Evolutionary conservation across 2,329 filamentous ascomycete genomes (phyloP).

Genomic region (Trichoderma arundinaceum): DNA sequence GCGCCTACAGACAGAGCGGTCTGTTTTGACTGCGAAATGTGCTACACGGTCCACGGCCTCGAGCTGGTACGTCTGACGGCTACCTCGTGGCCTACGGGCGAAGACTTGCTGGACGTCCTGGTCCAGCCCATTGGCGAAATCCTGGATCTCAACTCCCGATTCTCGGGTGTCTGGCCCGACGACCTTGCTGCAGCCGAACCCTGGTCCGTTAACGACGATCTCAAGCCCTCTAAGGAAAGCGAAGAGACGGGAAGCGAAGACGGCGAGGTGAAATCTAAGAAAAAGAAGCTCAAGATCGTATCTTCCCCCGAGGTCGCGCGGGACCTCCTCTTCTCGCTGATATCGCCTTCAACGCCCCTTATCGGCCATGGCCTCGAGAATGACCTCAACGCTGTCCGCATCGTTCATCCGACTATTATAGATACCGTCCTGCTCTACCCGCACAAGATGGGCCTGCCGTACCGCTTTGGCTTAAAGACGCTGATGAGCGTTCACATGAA

Average conservation of each 20-base stretch:
- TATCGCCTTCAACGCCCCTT: conserved; percentile 78
- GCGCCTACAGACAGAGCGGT: conserved; percentile 66
- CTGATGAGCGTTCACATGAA: conserved; percentile 74
- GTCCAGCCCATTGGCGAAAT: conserved; percentile 84
- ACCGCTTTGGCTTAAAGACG: conserved; percentile 76
- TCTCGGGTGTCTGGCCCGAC: conserved; percentile 82
- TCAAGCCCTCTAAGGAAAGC: conserved; percentile 38
- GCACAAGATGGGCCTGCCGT: conserved; percentile 75
- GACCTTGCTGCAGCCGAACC: conserved; percentile 73
- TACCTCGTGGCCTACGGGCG: conserved; percentile 81
- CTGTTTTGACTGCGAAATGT: conserved; percentile 97
- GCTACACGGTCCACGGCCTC: conserved; percentile 85
- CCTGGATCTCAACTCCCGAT: conserved; percentile 89
- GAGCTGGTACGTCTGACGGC: conserved; percentile 91
- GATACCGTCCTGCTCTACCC: conserved; percentile 88
- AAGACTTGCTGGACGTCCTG: conserved; percentile 79
- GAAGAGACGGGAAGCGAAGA: conserved; percentile 39
- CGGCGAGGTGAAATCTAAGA: conserved; percentile 42
- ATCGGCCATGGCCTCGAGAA: conserved; percentile 96
- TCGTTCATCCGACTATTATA: conserved; percentile 83
- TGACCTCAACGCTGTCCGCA: conserved; percentile 82
- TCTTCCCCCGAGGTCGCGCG: conserved; percentile 76
- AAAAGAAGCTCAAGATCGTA: conserved; percentile 69
- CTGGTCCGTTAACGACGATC: conserved; percentile 48
- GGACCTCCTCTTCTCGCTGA: conserved; percentile 73